A percentile compares a stretch with the other conserved stretches of the same genome.
Conservation (phyloP, 1,139 yeast genomes). For the Yamadazyma atlantica region DNA sequence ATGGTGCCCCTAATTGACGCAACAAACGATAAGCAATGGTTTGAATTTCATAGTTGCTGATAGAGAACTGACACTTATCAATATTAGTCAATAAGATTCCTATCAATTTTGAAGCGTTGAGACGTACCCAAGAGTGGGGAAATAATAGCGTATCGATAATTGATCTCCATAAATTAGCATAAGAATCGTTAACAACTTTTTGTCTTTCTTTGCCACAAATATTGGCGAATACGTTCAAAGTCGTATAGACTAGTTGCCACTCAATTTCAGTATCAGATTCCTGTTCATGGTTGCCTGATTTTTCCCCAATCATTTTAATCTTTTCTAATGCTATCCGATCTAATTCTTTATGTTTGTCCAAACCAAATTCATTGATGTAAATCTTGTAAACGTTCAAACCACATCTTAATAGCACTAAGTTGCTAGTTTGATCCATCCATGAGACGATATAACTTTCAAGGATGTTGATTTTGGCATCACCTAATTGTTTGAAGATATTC, state of each 20-base stretch:
- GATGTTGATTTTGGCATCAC: slow-evolving; percentile 33
- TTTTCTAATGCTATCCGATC: slow-evolving; percentile 40
- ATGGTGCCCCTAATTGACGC: slow-evolving; percentile 81
- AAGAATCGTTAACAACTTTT: slow-evolving; percentile 28
- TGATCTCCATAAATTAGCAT: slow-evolving; percentile 48
- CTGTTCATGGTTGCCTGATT: slow-evolving; percentile 25
- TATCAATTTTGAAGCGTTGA: slow-evolving; percentile 62
- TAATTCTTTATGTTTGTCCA: slow-evolving; percentile 34
- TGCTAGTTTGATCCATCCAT: slow-evolving; percentile 66
- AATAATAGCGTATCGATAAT: slow-evolving; percentile 61
- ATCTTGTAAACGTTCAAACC: slow-evolving; percentile 76
- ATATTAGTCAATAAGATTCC: slow-evolving; percentile 49
- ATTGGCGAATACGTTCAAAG: slow-evolving; percentile 54
- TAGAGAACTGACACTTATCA: slow-evolving; percentile 31
- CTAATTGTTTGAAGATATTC: slow-evolving; percentile 52
- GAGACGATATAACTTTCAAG: slow-evolving; percentile 61
- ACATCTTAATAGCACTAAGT: slow-evolving; percentile 63
- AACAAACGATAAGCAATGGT: slow-evolving; percentile 65
- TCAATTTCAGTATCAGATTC: slow-evolving; percentile 37
- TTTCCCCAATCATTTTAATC: slow-evolving; percentile 37
- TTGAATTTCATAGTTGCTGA: slow-evolving; percentile 49
- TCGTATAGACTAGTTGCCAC: slow-evolving; percentile 80
- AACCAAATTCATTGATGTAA: slow-evolving; percentile 52
- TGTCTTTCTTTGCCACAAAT: slow-evolving; percentile 31
- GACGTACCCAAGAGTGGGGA: slow-evolving; percentile 93